These are phyloP conservation scores for Bruguiera gymnorhiza DNA, from an alignment of 345 rosid genomes.

Conservation along the genomic window DNA sequence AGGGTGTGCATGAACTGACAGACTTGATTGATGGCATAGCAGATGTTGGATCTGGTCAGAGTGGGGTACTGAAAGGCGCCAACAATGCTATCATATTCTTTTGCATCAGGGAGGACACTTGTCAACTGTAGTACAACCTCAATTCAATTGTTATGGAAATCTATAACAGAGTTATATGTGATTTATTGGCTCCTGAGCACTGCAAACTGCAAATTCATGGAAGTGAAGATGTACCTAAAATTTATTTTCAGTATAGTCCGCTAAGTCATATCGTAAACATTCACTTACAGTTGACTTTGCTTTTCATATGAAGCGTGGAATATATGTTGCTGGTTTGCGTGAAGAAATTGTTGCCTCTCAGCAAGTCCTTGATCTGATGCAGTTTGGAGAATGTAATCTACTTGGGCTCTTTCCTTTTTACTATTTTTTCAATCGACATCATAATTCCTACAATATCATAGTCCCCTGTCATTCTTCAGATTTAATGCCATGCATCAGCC, in stretches of 20 bases:
- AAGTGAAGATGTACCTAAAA: conserved; percentile 57
- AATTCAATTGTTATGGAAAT: conserved; percentile 48
- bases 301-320: conserved; percentile 58
- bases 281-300: conserved; percentile 9
- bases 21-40: too few relatives aligned
- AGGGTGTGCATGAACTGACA: too few relatives aligned
- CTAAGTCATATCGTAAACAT: neutral
- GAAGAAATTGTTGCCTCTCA: conserved; percentile 92
- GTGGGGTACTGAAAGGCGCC: too few relatives aligned
- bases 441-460: too few relatives aligned
- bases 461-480: neutral
- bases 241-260: neutral
- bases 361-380: conserved; percentile 88
- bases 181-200: conserved; percentile 83
- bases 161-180: conserved; percentile 88
- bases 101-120: too few relatives aligned
- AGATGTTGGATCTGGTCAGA: too few relatives aligned
- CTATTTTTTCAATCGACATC: neutral
- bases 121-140: too few relatives aligned
- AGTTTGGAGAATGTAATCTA: conserved; percentile 71
- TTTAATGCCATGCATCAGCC: neutral
- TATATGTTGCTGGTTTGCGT: conserved; percentile 85
- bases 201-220: conserved; percentile 90
- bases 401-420: neutral
- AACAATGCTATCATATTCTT: too few relatives aligned